phyloP scores from a whole-genome alignment of 805 yeast genomes.

The Nakazawaea holstii region DNA sequence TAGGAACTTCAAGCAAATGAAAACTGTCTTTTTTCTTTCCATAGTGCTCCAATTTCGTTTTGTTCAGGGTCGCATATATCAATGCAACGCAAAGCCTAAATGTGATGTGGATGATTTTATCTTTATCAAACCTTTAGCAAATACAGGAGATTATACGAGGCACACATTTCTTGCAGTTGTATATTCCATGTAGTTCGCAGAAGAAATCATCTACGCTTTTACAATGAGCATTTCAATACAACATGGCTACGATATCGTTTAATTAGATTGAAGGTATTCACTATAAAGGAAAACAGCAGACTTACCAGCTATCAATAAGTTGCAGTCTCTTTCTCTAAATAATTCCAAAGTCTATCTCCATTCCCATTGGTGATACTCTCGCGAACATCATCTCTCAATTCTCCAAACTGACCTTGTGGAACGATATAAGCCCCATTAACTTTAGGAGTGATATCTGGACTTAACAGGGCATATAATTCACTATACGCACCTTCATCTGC shows the following conservation, averaged over 20 bases:
- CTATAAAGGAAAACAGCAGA: background rate
- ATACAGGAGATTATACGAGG: too few relatives aligned
- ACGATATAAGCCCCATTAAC: conserved; percentile 28
- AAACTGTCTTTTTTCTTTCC: background rate
- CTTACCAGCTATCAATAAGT: background rate
- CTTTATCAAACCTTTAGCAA: too few relatives aligned
- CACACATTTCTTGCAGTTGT: too few relatives aligned
- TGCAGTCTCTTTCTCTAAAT: background rate
- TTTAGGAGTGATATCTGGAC: conserved; percentile 23
- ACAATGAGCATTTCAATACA: too few relatives aligned
- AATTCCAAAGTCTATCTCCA: conserved; percentile 1
- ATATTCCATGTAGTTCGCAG: too few relatives aligned
- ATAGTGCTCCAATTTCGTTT: background rate
- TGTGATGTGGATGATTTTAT: background rate
- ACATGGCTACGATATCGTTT: background rate
- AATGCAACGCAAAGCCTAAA: background rate
- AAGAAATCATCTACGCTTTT: too few relatives aligned
- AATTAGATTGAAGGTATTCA: too few relatives aligned
- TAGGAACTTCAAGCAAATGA: background rate
- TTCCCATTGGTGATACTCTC: conserved; percentile 1
- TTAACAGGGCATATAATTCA: conserved; percentile 31
- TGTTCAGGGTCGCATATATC: too few relatives aligned
- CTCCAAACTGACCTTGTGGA: conserved; percentile 28
- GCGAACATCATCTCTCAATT: conserved; percentile 14
- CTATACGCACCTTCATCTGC: conserved; percentile 33